Evolutionary conservation across 768 basidiomycete genomes (phyloP).

Genomic region (Mycena alexandri): DNA sequence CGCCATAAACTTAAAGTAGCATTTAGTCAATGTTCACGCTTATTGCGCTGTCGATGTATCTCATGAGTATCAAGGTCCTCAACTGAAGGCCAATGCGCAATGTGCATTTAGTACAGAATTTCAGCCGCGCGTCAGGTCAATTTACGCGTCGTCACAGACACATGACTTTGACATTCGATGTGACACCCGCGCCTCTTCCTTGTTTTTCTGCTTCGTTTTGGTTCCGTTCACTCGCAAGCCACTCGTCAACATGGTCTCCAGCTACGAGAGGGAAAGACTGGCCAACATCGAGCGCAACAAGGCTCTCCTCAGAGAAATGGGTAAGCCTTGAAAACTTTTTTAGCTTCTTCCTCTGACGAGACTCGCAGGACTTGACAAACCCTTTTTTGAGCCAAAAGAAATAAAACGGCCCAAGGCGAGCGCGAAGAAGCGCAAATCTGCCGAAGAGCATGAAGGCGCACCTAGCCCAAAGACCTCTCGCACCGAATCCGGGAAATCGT

Average conservation of each 20-base stretch:
- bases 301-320: constrained; percentile 14
- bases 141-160: too few species aligned
- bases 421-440: constrained; percentile 57
- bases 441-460: constrained; percentile 39
- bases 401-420: constrained; percentile 41
- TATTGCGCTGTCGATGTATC: too few species aligned
- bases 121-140: too few species aligned
- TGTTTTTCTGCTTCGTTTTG: too few species aligned
- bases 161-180: too few species aligned
- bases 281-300: constrained; percentile 47
- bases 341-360: neutral
- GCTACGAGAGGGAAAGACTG: constrained; percentile 51
- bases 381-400: constrained; percentile 61
- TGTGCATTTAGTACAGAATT: too few species aligned
- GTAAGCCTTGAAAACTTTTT: constrained; percentile 15
- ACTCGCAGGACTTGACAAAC: constrained; percentile 56
- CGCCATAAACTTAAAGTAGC: too few species aligned
- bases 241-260: constrained; percentile 41
- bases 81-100: too few species aligned
- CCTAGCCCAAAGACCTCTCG: constrained; percentile 49
- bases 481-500: constrained; percentile 40
- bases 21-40: too few species aligned
- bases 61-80: too few species aligned
- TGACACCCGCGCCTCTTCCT: too few species aligned
- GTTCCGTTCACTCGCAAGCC: too few species aligned